Evolutionary conservation across 1,284 basidiomycete genomes (phyloP).

Genomic region (Naganishia sp.): DNA sequence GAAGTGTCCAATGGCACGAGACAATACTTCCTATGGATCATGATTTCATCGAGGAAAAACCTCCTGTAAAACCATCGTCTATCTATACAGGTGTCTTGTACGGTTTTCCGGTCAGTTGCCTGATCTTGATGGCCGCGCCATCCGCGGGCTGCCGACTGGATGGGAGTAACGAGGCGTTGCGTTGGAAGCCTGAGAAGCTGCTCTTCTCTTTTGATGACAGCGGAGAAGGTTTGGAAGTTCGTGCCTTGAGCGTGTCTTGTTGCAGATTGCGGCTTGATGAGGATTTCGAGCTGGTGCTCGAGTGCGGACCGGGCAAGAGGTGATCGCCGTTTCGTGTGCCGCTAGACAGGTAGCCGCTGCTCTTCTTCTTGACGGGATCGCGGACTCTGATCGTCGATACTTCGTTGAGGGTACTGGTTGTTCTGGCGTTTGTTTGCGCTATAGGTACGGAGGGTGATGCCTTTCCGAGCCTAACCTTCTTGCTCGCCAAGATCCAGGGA

Average conservation of each 20-base stretch:
- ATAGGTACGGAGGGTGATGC: slow-evolving; percentile 30
- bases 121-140: background rate
- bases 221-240: slow-evolving; percentile 51
- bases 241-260: slow-evolving; percentile 28
- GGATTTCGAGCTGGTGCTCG: background rate
- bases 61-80: too few species aligned
- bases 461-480: slow-evolving; percentile 55
- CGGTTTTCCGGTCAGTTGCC: slow-evolving; percentile 23
- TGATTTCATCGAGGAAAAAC: too few species aligned
- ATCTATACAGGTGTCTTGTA: slow-evolving; percentile 4
- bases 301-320: background rate
- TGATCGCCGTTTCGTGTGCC: background rate
- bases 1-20: too few species aligned
- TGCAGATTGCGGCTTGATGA: slow-evolving; percentile 27
- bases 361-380: slow-evolving; percentile 9
- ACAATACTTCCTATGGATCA: too few species aligned
- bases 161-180: background rate
- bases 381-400: background rate
- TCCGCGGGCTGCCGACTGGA: background rate
- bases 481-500: slow-evolving; percentile 70
- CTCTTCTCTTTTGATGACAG: slow-evolving; percentile 31
- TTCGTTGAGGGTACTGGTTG: background rate
- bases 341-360: slow-evolving; percentile 4
- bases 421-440: background rate
- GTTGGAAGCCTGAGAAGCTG: background rate